phyloP scores from a whole-genome alignment of 331 rosid genomes.

The Ulmus americana region DNA sequence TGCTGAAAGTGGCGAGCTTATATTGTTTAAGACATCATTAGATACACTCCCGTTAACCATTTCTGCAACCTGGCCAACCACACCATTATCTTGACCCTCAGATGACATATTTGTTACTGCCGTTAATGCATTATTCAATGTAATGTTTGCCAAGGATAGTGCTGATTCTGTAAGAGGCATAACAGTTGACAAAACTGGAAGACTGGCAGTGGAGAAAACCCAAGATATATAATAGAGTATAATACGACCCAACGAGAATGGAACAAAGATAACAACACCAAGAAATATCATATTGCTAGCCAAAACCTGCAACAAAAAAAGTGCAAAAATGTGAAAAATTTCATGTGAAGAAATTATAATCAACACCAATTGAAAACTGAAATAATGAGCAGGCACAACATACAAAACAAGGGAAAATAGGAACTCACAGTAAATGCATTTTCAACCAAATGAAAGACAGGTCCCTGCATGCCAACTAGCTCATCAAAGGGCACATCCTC shows the following conservation, averaged over 20 bases:
- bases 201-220: conserved; percentile 67
- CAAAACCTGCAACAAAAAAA: conserved; percentile 55
- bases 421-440: conserved; percentile 92
- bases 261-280: conserved; percentile 87
- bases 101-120: conserved; percentile 69
- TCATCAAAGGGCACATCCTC: conserved; percentile 99
- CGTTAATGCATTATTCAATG: conserved; percentile 77
- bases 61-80: conserved; percentile 73
- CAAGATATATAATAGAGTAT: conserved; percentile 70
- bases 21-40: conserved; percentile 57
- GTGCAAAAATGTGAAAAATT: not conserved
- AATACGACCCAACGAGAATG: conserved; percentile 83
- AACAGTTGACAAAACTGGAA: conserved; percentile 57
- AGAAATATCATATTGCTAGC: conserved; percentile 99
- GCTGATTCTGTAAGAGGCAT: conserved; percentile 82
- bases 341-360: not conserved
- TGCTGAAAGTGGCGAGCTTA: conserved; percentile 50
- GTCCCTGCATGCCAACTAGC: conserved; percentile 99
- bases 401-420: not conserved
- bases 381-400: not conserved
- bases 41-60: conserved; percentile 59
- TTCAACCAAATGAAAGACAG: conserved; percentile 97
- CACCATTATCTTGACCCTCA: conserved; percentile 54
- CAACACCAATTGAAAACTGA: not conserved
- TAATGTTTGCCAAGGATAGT: conserved; percentile 76